Evolutionary conservation across 177 flowering plant species (phyloP).

Genomic region (Vitis hybrid): DNA sequence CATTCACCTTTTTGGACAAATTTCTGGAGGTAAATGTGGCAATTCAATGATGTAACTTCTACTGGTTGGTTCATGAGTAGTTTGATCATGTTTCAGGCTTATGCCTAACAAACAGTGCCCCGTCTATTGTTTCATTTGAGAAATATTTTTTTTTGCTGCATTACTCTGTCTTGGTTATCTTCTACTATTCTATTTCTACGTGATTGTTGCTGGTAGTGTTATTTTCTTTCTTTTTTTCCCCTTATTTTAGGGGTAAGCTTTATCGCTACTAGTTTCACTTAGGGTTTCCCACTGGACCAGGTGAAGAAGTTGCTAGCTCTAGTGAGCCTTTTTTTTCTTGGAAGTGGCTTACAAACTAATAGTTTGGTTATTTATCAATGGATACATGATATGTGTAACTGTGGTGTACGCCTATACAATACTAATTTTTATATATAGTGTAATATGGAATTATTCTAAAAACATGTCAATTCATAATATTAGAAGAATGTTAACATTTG

Average conservation of each 20-base stretch:
- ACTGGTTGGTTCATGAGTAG: slow-evolving; percentile 8
- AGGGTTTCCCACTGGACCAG: too few species aligned
- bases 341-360: background rate
- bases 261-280: too few species aligned
- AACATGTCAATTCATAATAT: too few species aligned
- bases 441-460: too few species aligned
- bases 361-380: background rate
- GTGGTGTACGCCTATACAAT: too few species aligned
- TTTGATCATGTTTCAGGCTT: slow-evolving; percentile 4
- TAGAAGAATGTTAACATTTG: too few species aligned
- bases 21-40: slow-evolving; percentile 11
- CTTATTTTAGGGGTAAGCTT: background rate
- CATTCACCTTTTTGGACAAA: background rate
- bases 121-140: background rate
- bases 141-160: slow-evolving; percentile 5
- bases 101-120: slow-evolving; percentile 4
- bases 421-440: too few species aligned
- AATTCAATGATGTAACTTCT: slow-evolving; percentile 5
- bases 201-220: background rate
- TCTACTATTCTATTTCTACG: background rate
- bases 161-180: slow-evolving; percentile 5
- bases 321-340: background rate
- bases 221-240: background rate
- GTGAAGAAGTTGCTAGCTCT: too few species aligned
- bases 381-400: too few species aligned